Evolutionary conservation across 257 asterid species (phyloP), one percentile per base, ranked within the genome.

Genomic region (Echium plantagineum): DNA sequence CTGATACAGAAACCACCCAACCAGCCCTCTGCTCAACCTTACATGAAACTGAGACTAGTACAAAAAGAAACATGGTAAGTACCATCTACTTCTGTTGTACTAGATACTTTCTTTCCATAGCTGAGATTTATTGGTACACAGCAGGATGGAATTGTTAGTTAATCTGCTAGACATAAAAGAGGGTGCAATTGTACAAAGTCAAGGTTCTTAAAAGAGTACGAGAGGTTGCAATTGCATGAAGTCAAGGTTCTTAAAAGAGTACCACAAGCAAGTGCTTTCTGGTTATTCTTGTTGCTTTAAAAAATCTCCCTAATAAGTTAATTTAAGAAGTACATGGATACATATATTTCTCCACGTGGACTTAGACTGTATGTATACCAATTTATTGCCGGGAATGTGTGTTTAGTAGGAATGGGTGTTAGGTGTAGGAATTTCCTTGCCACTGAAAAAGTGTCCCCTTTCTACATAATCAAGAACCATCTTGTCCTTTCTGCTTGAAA

Each of bases 101-200:
- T 12, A 42, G 6, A 42, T 42, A 13, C 17, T 26, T 55, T 63
- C 32, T 48, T 63, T 73, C 57, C 51, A 51, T 52, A 28, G 62
- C 21, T 51, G 58, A 49, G 52, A 55, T 19, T 17, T 7, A 53
- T 48, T 57, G 63, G 69, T 58, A 68, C 58, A 57, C 81, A 88
- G 95, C 86, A 72, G 64, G 76, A 72, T 62, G 85, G 71, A 63
- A 28, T 66, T 46, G 66, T 51, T 26, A 67, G 86, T 52, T 66
- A 86, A 57, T 80, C 94, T 15, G 84, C 82, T 62, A 85, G 90
- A 75, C 96, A 81, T 73, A 85, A 80, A 81, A 75, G 84, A 64
- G 95, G 95, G 55, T 88, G 96, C 83, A 88, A 80, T 69, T 88
- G 96, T 77, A 88, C 83, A 85, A 88, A 81, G 72, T 85, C 96